Evolutionary conservation across 495 filamentous ascomycete genomes (phyloP).

Genomic region (Talaromyces liani): DNA sequence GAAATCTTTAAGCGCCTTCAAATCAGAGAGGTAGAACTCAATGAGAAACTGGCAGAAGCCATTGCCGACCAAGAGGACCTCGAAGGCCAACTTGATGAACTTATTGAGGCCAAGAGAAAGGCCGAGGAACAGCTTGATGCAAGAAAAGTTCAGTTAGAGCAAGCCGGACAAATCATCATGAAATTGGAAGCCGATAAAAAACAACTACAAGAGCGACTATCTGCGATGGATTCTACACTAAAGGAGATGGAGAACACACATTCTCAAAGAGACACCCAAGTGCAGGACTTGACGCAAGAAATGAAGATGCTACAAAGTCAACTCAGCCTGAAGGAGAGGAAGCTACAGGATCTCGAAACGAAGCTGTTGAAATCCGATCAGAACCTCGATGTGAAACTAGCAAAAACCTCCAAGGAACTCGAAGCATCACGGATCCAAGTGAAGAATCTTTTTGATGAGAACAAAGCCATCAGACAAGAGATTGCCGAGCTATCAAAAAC

Average conservation of each 20-base stretch:
- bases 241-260: conserved; percentile 58
- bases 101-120: conserved; percentile 83
- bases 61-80: conserved; percentile 90
- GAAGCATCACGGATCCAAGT: conserved; percentile 62
- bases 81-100: conserved; percentile 84
- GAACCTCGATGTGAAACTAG: conserved; percentile 81
- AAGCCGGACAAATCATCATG: conserved; percentile 80
- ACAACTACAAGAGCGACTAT: conserved; percentile 56
- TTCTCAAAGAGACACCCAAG: conserved; percentile 60
- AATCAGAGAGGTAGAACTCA: conserved; percentile 76
- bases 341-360: conserved; percentile 77
- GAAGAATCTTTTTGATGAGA: conserved; percentile 71
- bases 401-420: conserved; percentile 73
- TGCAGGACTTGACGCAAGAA: conserved; percentile 69
- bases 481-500: conserved; percentile 82
- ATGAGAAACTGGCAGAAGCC: conserved; percentile 87
- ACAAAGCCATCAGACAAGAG: conserved; percentile 76
- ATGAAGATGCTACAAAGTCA: conserved; percentile 91
- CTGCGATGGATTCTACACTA: conserved; percentile 60
- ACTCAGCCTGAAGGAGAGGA: conserved; percentile 80
- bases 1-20: conserved; percentile 97
- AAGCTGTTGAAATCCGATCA: conserved; percentile 82
- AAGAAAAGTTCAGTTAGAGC: conserved; percentile 76
- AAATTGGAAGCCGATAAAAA: conserved; percentile 79
- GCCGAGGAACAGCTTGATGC: conserved; percentile 78